A percentile compares a stretch with the other conserved stretches of the same genome.
phyloP scores from a whole-genome alignment of 495 filamentous ascomycete genomes.

The Hypoxylon lienhwacheense region DNA sequence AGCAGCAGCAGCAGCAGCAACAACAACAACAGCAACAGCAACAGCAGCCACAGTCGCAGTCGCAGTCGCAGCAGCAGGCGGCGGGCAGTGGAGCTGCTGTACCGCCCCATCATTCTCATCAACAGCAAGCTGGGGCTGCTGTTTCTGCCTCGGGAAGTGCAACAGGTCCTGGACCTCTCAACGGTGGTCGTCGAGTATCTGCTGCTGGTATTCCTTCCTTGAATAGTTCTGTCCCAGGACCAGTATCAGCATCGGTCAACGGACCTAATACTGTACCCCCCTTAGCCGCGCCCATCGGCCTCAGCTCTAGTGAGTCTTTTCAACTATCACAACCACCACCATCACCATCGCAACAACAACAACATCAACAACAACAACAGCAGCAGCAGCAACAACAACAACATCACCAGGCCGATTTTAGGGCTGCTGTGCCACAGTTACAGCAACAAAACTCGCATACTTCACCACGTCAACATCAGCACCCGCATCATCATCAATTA shows the following conservation, averaged over 20 bases:
- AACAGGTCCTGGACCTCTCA: constrained; percentile 14
- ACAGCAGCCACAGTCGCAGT: constrained; percentile 29
- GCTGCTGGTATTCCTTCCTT: constrained; percentile 29
- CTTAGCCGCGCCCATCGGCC: constrained; percentile 47
- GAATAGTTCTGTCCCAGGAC: constrained; percentile 11
- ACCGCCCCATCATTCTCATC: constrained; percentile 37
- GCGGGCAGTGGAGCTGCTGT: constrained; percentile 41
- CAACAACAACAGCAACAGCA: constrained; percentile 36
- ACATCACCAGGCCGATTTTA: constrained; percentile 19
- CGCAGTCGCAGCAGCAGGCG: constrained; percentile 34
- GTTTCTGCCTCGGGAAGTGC: constrained; percentile 12
- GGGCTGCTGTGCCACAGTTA: constrained; percentile 18
- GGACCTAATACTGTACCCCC: constrained; percentile 42
- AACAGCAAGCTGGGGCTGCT: constrained; percentile 21
- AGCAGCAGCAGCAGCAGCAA: constrained; percentile 34
- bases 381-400: constrained; percentile 14
- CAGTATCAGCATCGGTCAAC: constrained; percentile 12
- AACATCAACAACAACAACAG: constrained; percentile 15
- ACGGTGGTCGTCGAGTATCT: constrained; percentile 31
- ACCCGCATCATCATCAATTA: constrained; percentile 31
- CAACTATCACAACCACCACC: constrained; percentile 22
- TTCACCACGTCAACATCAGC: constrained; percentile 24
- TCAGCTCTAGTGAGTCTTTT: constrained; percentile 55
- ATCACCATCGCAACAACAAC: constrained; percentile 10
- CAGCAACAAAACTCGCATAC: constrained; percentile 29